phyloP scores from a whole-genome alignment of 257 asterid species.

The Solanum clarkiae region DNA sequence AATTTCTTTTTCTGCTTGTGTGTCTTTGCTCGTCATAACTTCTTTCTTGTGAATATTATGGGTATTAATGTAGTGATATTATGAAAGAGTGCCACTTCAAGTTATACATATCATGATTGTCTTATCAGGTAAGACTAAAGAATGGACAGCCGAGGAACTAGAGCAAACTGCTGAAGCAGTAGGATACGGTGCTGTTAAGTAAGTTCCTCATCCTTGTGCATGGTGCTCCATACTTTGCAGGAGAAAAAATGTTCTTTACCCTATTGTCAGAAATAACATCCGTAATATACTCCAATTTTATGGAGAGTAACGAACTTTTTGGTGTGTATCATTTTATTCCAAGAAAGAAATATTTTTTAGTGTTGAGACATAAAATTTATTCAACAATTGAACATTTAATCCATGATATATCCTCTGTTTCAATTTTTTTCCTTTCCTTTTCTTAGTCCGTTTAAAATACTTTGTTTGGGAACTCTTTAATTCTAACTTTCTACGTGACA shows the following conservation, averaged over 20 bases:
- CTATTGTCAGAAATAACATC: background rate
- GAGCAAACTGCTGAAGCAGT: conserved; percentile 90
- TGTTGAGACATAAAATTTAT: background rate
- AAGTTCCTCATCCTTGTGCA: conserved; percentile 11
- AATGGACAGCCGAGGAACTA: conserved; percentile 84
- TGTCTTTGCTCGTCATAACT: background rate
- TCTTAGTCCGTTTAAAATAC: background rate
- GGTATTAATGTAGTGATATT: background rate
- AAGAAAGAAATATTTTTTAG: background rate
- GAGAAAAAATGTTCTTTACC: background rate
- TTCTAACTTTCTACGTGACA: background rate
- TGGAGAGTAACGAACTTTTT: background rate
- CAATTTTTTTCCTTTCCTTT: background rate
- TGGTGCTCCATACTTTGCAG: background rate
- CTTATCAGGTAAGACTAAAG: conserved; percentile 55
- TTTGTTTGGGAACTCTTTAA: background rate
- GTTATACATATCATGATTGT: background rate
- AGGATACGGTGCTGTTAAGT: conserved; percentile 98
- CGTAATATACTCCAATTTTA: background rate
- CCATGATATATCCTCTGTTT: background rate
- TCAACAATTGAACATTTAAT: background rate
- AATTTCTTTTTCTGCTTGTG: background rate
- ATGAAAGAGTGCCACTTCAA: background rate
- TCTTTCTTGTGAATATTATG: background rate
- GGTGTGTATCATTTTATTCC: background rate